A percentile compares a stretch with the other conserved stretches of the same genome.
phyloP scores from a whole-genome alignment of 345 rosid species.

The Brassica incana region DNA sequence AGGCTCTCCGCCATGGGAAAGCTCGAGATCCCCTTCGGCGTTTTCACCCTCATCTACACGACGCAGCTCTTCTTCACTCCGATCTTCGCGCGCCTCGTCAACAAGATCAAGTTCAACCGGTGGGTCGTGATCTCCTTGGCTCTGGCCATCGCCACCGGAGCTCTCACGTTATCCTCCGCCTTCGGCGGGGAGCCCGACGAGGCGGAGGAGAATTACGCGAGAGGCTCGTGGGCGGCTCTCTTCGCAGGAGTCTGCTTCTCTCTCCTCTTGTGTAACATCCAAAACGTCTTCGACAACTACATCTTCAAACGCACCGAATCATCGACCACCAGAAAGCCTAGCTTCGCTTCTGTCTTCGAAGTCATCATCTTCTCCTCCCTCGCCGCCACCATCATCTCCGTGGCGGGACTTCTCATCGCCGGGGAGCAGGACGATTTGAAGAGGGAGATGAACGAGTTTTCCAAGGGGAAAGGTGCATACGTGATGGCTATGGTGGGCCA shows the following conservation, averaged over 20 bases:
- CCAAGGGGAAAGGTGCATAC: constrained; percentile 28
- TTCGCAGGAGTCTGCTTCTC: constrained; percentile 32
- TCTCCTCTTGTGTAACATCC: constrained; percentile 36
- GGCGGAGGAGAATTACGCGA: constrained; percentile 30
- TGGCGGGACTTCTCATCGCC: constrained; percentile 26
- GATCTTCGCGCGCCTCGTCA: constrained; percentile 19
- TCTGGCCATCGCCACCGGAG: constrained; percentile 41
- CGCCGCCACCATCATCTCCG: constrained; percentile 31
- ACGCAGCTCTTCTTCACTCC: constrained; percentile 38
- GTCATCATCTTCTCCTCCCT: constrained; percentile 30
- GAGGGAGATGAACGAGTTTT: constrained; percentile 37
- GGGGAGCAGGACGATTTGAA: constrained; percentile 33
- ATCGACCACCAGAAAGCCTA: constrained; percentile 13
- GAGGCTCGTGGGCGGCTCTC: constrained; percentile 37
- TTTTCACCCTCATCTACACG: constrained; percentile 40
- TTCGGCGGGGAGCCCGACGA: constrained; percentile 43
- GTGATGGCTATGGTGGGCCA: constrained; percentile 38
- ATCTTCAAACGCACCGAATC: constrained; percentile 25
- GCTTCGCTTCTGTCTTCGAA: constrained; percentile 36
- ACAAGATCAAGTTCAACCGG: constrained; percentile 33
- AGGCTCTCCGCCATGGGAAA: constrained; percentile 35
- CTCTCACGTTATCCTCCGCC: constrained; percentile 40
- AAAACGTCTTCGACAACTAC: constrained; percentile 31
- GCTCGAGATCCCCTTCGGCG: constrained; percentile 28
- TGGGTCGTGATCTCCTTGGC: constrained; percentile 29